These are phyloP conservation scores for Austroboletus niveus DNA, from an alignment of 1,284 basidiomycete genomes.

Conservation along the genomic window DNA sequence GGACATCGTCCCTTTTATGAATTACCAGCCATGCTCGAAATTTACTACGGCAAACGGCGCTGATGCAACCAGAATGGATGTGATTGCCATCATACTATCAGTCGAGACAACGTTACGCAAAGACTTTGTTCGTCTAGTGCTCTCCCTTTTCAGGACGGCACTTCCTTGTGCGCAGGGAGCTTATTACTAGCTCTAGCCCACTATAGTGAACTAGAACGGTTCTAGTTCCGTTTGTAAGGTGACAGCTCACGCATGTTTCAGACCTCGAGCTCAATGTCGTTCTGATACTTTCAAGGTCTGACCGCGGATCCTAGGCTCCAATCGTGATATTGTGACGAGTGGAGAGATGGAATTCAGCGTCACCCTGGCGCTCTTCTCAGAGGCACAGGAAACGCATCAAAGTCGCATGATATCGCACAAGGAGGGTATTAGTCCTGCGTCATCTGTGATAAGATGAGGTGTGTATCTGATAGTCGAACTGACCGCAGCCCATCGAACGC, in stretches of 20 bases:
- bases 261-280: neutral
- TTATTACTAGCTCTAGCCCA: no score
- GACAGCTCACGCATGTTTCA: no score
- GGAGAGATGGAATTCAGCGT: slow-evolving; percentile 20
- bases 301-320: slow-evolving; percentile 27
- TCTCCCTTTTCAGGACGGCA: slow-evolving; percentile 2
- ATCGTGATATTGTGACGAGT: slow-evolving; percentile 25
- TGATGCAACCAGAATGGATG: slow-evolving; percentile 5
- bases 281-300: slow-evolving; percentile 5
- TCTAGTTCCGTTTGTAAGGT: neutral
- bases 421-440: neutral
- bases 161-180: no score
- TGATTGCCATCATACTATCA: no score
- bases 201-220: no score
- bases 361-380: neutral
- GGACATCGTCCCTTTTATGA: slow-evolving; percentile 1
- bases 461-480: slow-evolving; percentile 27
- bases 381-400: neutral
- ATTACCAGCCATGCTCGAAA: no score
- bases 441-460: slow-evolving; percentile 7
- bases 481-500: slow-evolving; percentile 14
- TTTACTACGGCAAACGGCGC: slow-evolving; percentile 15
- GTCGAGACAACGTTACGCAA: no score
- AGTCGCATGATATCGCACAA: neutral
- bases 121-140: no score